phyloP scores from a whole-genome alignment of 768 basidiomycete genomes.

The Pilatotrama ljubarskyi region DNA sequence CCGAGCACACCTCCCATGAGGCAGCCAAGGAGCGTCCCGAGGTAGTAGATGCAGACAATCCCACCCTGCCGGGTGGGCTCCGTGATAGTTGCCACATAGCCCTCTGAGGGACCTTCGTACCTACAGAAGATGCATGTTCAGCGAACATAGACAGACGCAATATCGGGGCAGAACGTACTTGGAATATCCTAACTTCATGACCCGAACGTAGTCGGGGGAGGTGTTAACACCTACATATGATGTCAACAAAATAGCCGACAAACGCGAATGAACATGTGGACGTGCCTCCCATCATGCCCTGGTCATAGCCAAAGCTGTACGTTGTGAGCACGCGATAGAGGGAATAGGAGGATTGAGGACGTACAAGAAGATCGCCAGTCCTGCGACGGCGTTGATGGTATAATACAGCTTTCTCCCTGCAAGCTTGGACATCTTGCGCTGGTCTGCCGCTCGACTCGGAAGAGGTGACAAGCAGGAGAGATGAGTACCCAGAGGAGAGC shows the following conservation, averaged over 20 bases:
- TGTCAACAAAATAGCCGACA: neutral
- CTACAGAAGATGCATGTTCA: conserved; percentile 9
- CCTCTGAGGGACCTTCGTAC: conserved; percentile 42
- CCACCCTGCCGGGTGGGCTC: conserved; percentile 45
- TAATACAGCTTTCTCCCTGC: conserved; percentile 30
- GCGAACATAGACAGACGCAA: neutral
- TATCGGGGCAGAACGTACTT: conserved; percentile 23
- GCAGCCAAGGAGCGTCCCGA: conserved; percentile 43
- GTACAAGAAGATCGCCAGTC: conserved; percentile 37
- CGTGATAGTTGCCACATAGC: conserved; percentile 44
- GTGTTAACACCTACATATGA: conserved; percentile 37
- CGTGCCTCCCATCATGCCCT: conserved; percentile 47
- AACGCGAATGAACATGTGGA: neutral
- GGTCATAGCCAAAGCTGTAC: conserved; percentile 48
- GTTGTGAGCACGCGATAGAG: neutral
- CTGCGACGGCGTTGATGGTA: conserved; percentile 34
- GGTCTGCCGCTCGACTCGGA: neutral
- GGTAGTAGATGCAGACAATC: conserved; percentile 48
- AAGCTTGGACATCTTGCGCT: conserved; percentile 12
- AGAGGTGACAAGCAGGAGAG: neutral
- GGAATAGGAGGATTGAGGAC: conserved; percentile 5
- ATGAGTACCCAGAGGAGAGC: neutral
- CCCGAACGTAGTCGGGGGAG: conserved; percentile 43
- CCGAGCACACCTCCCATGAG: conserved; percentile 43
- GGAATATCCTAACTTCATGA: conserved; percentile 42